These are phyloP conservation scores for Pseudofabraea citricarpa DNA, from an alignment of 2,329 filamentous ascomycete genomes.

Conservation along the genomic window DNA sequence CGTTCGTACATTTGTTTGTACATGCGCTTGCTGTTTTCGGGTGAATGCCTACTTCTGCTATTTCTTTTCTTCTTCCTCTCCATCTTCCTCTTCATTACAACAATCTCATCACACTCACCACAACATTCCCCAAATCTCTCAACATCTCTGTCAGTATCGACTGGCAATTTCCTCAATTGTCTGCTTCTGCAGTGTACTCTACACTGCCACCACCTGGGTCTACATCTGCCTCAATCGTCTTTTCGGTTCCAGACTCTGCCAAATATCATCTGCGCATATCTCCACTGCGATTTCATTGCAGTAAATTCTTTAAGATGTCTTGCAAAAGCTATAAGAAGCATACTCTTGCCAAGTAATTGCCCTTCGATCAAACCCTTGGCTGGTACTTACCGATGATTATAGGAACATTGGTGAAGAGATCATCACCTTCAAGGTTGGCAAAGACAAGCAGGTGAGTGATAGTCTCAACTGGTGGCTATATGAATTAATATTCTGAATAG, in stretches of 20 bases:
- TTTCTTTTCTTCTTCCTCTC: no score
- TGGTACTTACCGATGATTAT: neutral
- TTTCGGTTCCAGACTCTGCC: neutral
- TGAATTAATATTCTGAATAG: constrained; percentile 2
- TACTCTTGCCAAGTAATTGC: constrained; percentile 6
- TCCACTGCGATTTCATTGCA: neutral
- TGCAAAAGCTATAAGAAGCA: constrained; percentile 12
- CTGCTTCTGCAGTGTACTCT: neutral
- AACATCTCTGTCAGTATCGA: neutral
- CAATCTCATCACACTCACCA: neutral
- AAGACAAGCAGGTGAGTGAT: neutral
- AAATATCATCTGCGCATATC: neutral
- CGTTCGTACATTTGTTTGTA: no score
- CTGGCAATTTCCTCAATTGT: neutral
- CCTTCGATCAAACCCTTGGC: neutral
- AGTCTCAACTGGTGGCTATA: neutral
- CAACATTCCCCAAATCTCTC: neutral
- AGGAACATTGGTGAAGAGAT: constrained; percentile 2
- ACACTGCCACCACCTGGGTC: no score
- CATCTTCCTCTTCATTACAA: neutral
- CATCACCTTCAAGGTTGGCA: constrained; percentile 1
- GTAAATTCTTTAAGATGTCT: constrained; percentile 6
- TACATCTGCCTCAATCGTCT: no score
- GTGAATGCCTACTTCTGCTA: no score
- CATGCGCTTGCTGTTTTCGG: no score